A percentile compares a stretch with the other conserved stretches of the same genome.
Conservation (phyloP, 179 eudicot species). For the Silene vulgaris region DNA sequence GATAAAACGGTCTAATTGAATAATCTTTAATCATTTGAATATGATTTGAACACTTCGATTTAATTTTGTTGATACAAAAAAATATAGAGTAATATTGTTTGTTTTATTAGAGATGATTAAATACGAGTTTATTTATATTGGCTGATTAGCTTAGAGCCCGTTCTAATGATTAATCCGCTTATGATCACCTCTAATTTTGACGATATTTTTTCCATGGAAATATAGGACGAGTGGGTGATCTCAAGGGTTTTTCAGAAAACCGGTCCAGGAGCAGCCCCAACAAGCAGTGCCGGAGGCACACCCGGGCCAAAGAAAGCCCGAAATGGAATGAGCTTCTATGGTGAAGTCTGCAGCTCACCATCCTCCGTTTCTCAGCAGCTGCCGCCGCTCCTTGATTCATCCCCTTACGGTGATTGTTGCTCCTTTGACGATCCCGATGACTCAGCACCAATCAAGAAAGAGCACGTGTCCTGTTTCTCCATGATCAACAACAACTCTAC, state of each 20-base stretch:
- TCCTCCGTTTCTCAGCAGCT: slow-evolving; percentile 52
- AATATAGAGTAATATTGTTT: too few species aligned
- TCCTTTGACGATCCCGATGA: slow-evolving; percentile 32
- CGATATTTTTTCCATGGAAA: neutral
- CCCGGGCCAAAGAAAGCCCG: slow-evolving; percentile 43
- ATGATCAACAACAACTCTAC: slow-evolving; percentile 22
- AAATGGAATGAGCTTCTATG: slow-evolving; percentile 27
- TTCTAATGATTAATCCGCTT: too few species aligned
- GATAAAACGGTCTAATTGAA: too few species aligned
- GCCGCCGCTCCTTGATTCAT: slow-evolving; percentile 66
- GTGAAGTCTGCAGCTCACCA: slow-evolving; percentile 42
- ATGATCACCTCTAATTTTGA: too few species aligned
- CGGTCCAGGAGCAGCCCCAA: slow-evolving; percentile 30
- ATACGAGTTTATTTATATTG: neutral
- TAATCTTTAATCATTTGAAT: too few species aligned
- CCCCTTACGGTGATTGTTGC: slow-evolving; percentile 42
- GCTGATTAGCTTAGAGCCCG: too few species aligned
- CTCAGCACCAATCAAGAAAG: slow-evolving; percentile 26
- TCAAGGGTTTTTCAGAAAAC: slow-evolving; percentile 80
- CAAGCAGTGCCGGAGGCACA: slow-evolving; percentile 25
- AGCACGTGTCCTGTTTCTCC: slow-evolving; percentile 99
- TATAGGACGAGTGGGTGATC: slow-evolving; percentile 90
- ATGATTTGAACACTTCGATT: too few species aligned
- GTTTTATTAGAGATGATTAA: neutral
- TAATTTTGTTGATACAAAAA: neutral